These are phyloP conservation scores for Metschnikowia bowlesiae DNA, from an alignment of 805 yeast genomes.

Conservation along the genomic window DNA sequence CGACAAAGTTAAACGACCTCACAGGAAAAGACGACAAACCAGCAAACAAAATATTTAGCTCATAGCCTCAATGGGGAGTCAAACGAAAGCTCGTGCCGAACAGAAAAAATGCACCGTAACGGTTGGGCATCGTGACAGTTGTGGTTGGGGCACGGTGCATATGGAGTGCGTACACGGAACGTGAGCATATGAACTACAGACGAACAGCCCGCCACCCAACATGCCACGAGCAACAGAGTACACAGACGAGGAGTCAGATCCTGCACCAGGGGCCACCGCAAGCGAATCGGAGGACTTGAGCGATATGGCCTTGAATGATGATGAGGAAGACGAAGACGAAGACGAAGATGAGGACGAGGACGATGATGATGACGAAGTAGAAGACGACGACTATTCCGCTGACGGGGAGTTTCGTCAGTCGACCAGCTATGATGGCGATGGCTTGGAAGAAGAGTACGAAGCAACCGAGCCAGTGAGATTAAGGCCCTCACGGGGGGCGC, in stretches of 20 bases:
- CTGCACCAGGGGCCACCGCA: not conserved
- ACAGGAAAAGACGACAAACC: too few species aligned
- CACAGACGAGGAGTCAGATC: constrained; percentile 16
- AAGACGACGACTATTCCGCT: constrained; percentile 9
- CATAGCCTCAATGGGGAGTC: too few species aligned
- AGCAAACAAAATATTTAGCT: too few species aligned
- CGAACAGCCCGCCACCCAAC: not conserved
- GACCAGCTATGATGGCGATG: constrained; percentile 5
- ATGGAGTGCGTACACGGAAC: not conserved
- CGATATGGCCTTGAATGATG: constrained; percentile 12
- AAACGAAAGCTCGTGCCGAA: too few species aligned
- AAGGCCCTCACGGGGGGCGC: constrained; percentile 9
- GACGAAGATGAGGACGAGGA: constrained; percentile 11
- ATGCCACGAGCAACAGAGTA: constrained; percentile 1
- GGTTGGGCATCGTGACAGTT: too few species aligned
- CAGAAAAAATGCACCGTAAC: too few species aligned
- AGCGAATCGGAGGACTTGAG: constrained; percentile 16
- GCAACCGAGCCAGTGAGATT: constrained; percentile 7
- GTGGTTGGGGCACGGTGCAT: not conserved
- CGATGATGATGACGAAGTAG: constrained; percentile 6
- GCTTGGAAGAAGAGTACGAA: constrained; percentile 9
- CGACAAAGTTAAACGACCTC: too few species aligned
- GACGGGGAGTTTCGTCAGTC: constrained; percentile 5
- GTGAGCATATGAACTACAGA: not conserved
- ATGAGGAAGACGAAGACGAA: constrained; percentile 3